Evolutionary conservation across 2,329 filamentous ascomycete genomes (phyloP), one percentile per base, ranked within the genome.

Genomic region (Gremmenia infestans): DNA sequence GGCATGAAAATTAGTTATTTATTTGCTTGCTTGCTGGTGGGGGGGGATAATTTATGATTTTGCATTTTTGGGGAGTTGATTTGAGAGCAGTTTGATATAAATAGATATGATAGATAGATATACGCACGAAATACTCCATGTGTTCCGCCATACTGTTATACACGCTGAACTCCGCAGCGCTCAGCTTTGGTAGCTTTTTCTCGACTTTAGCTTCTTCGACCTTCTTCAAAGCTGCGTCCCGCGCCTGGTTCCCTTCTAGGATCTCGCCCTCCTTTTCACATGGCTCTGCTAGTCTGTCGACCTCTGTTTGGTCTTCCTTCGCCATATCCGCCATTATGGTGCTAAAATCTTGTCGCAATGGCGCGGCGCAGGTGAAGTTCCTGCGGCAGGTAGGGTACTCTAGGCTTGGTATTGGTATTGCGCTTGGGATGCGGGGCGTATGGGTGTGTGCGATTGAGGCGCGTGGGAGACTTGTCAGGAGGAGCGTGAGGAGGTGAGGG

Each of bases 71-170:
- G 19, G 28, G 28, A 7, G 8, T 8, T 28, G 28, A 8, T 28
- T 28, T 28, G 28, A 28, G 9, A 32, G 28, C 4, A 32, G 3
- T 32, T 11, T 3, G 28, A 32, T n/a, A 28, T 52, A 35, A 36
- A 32, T 17, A 35, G 15, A 22, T 6, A 3, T 42, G 19, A 32
- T 8, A 14, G 28, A 39, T 35, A 50, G 19, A 42, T 17, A 53
- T 2, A 71, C 78, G 62, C 73, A 83, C 81, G 69, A 80, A 86
- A 62, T 78, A 74, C 28, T 86, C 77, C 83, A 87, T 87, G 53
- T 78, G 74, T 57, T 84, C 82, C 2, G 82, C 80, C 73, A 86
- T 74, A n/a, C 73, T 72, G 63, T 87, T 86, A 64, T 84, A 87
- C n/a, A 72, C 68, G 48, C 74, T 72, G 60, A 84, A 86, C 50